These are phyloP conservation scores for Ustilago bromivora DNA, from an alignment of 1,284 basidiomycete genomes.

Conservation along the genomic window DNA sequence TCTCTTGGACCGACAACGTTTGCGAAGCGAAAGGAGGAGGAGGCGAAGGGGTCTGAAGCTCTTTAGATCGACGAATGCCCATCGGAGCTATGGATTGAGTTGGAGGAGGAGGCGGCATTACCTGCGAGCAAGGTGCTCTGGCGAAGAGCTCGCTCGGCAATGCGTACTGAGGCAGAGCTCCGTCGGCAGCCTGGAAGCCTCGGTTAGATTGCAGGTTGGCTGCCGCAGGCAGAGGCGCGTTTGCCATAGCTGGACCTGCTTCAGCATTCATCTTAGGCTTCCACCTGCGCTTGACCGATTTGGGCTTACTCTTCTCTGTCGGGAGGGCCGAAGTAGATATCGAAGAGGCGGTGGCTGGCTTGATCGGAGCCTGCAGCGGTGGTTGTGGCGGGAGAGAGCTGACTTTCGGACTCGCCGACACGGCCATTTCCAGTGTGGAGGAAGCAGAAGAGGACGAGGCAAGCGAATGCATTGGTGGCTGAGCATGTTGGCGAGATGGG, in stretches of 20 bases:
- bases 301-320: slow-evolving; percentile 16
- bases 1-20: slow-evolving; percentile 34
- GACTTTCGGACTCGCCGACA: slow-evolving; percentile 24
- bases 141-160: slow-evolving; percentile 35
- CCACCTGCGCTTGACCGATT: slow-evolving; percentile 15
- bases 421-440: slow-evolving; percentile 35
- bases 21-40: slow-evolving; percentile 17
- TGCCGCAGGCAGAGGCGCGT: not conserved
- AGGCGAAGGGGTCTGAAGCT: slow-evolving; percentile 37
- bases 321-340: slow-evolving; percentile 14
- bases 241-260: not conserved
- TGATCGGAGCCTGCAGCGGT: not conserved
- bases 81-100: slow-evolving; percentile 12
- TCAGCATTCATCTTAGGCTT: slow-evolving; percentile 8
- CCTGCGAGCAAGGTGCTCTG: slow-evolving; percentile 5
- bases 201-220: not conserved
- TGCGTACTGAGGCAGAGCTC: slow-evolving; percentile 22
- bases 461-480: slow-evolving; percentile 6
- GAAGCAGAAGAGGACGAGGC: slow-evolving; percentile 11
- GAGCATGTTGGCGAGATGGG: slow-evolving; percentile 15
- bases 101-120: slow-evolving; percentile 20
- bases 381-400: not conserved
- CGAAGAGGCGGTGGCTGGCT: not conserved
- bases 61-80: slow-evolving; percentile 13
- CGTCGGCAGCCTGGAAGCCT: slow-evolving; percentile 1